Base-by-base conservation (phyloP, 108 stramenopile species). In the Skeletonema tropicum region DNA sequence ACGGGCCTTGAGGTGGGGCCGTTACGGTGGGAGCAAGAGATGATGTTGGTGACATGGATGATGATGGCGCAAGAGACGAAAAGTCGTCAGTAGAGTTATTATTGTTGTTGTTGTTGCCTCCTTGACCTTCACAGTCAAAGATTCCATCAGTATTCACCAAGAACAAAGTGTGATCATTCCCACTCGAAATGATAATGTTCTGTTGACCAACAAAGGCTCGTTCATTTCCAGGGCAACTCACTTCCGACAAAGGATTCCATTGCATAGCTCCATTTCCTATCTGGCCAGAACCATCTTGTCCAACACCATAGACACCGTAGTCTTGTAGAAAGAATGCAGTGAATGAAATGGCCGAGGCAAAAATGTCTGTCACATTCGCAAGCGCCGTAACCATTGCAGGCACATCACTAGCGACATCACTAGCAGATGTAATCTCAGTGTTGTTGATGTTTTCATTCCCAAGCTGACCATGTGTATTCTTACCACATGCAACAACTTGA, bases 161-260 rank as follows among this genome's bases (percentile, higher is more conserved):
- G 32, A 68, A 79, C 19, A 79, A 39, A 29, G 71, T 57, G 49
- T 79, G 78, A 68, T 79, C 78, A 32, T 79, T 73, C 42, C 78
- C 71, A 41, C 60, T 64, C 17, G 78, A 73, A 57, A 79, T 67
- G 3, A 68, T 36, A 6, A 58, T 60, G 0, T 55, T 55, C 21
- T 25, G 19, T 55, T 23, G 21, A 55, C 52, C 52, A 55, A 21
- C 5, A 10, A 17, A 55, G 23, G 21, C n/a, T 9, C 21, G 23
- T 25, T 55, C 52, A 21, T 55, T 23, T 55, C 2, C 52, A 55
- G 52, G 52, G 52, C 52, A 55, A 23, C 52, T 55, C 52, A 55
- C 52, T 55, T 55, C 52, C 21, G 23, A 23, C 10, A 55, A 6
- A 13, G 60, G 57, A 61, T 72, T 62, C 29, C 19, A 55, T 23